Percentiles rank a stretch among this genome's conserved stretches.
phyloP scores from a whole-genome alignment of 371 early-diverging fungal genomes.

The Entomophthora muscae region DNA sequence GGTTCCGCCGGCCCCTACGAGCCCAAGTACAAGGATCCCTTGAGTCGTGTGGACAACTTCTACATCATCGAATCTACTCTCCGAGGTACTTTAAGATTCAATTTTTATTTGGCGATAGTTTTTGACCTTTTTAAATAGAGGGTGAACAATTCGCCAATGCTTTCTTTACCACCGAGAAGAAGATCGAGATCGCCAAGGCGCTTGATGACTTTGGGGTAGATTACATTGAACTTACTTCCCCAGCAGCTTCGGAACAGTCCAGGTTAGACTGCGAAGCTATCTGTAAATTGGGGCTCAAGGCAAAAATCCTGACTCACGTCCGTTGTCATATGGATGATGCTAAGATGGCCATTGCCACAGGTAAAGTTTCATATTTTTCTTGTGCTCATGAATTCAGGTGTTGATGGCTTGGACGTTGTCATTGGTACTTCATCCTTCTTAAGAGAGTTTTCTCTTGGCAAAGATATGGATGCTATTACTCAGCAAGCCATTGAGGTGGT shows the following conservation, averaged over 20 bases:
- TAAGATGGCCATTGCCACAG: conserved; percentile 81
- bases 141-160: conserved; percentile 97
- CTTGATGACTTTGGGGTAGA: conserved; percentile 92
- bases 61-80: conserved; percentile 91
- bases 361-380: too few relatives aligned
- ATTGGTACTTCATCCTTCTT: conserved; percentile 89
- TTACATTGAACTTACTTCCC: conserved; percentile 89
- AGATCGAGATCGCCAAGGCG: conserved; percentile 91
- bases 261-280: conserved; percentile 77
- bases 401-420: conserved; percentile 89
- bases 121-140: conserved; percentile 29
- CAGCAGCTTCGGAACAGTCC: conserved; percentile 91
- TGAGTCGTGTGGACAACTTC: conserved; percentile 76
- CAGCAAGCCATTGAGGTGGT: conserved; percentile 87
- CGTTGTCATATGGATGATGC: conserved; percentile 98
- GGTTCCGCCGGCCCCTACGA: conserved; percentile 22
- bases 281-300: conserved; percentile 78
- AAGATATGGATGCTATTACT: conserved; percentile 91
- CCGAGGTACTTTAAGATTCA: conserved; percentile 34
- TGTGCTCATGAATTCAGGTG: conserved; percentile 35
- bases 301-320: conserved; percentile 90
- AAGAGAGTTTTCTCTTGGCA: conserved; percentile 92
- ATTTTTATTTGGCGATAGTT: not conserved
- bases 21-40: conserved; percentile 45
- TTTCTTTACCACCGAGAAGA: conserved; percentile 88